These are phyloP conservation scores for Suhomyces taliae DNA, from an alignment of 1,139 yeast species.

Conservation along the genomic window DNA sequence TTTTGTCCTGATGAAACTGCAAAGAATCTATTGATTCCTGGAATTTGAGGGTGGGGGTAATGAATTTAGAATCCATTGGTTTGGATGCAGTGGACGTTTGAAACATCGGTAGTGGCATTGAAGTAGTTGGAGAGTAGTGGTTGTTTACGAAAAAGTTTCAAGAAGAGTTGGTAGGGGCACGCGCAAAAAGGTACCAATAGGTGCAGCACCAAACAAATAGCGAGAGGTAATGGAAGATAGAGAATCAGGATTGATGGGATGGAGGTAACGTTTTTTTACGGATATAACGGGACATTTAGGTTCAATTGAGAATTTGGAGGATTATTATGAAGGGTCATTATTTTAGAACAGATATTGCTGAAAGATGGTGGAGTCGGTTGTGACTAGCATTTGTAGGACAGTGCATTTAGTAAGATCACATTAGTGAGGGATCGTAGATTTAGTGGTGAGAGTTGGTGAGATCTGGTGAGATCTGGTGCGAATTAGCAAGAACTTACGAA, in stretches of 20 bases:
- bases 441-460: no score
- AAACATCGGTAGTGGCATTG: conserved; percentile 40
- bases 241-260: background rate
- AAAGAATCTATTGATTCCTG: conserved; percentile 34
- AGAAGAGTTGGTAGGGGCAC: conserved; percentile 9
- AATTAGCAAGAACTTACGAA: no score
- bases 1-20: conserved; percentile 39
- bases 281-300: no score
- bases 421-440: no score
- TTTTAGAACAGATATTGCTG: no score
- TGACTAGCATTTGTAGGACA: no score
- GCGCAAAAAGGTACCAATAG: background rate
- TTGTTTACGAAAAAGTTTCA: conserved; percentile 12
- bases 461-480: no score
- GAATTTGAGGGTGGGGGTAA: conserved; percentile 38
- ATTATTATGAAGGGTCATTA: no score
- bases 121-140: conserved; percentile 34
- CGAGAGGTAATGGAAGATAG: background rate
- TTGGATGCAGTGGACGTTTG: conserved; percentile 25
- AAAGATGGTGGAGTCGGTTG: no score
- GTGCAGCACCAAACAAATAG: background rate
- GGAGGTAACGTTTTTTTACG: background rate
- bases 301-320: no score
- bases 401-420: no score
- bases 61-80: conserved; percentile 24